phyloP scores from a whole-genome alignment of 176 grass and related monocot species.

The Bonia amplexicaulis region DNA sequence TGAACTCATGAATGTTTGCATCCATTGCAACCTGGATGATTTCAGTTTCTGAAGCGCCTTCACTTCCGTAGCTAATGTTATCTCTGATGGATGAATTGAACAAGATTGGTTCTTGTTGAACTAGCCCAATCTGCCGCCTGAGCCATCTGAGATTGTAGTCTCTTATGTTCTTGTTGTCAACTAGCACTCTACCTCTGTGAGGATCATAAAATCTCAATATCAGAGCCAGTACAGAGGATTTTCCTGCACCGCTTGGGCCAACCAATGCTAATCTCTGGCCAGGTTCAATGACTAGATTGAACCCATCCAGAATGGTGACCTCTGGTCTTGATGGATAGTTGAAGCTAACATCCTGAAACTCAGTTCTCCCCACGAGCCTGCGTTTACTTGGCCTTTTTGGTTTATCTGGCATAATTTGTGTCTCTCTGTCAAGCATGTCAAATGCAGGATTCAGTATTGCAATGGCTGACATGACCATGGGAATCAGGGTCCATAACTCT shows the following conservation, averaged over 20 bases:
- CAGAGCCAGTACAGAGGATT: constrained; percentile 46
- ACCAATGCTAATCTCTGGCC: constrained; percentile 46
- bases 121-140: constrained; percentile 43
- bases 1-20: constrained; percentile 51
- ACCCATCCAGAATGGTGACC: constrained; percentile 34
- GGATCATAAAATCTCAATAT: constrained; percentile 52
- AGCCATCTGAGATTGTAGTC: constrained; percentile 50
- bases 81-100: constrained; percentile 52
- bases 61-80: constrained; percentile 43
- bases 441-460: constrained; percentile 42
- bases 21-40: constrained; percentile 35
- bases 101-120: constrained; percentile 55
- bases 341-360: constrained; percentile 38
- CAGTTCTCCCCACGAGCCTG: constrained; percentile 25
- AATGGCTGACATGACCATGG: constrained; percentile 44
- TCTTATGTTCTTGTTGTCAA: constrained; percentile 36
- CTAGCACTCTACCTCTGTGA: constrained; percentile 21
- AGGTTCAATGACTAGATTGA: constrained; percentile 33
- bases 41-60: constrained; percentile 40
- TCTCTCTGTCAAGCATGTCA: constrained; percentile 43
- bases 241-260: constrained; percentile 49
- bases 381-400: background rate
- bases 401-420: constrained; percentile 38
- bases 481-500: constrained; percentile 49
- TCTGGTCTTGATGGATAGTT: constrained; percentile 41